These are phyloP conservation scores for Pyricularia sp. DNA, from an alignment of 2,329 filamentous ascomycete species.

Conservation along the genomic window DNA sequence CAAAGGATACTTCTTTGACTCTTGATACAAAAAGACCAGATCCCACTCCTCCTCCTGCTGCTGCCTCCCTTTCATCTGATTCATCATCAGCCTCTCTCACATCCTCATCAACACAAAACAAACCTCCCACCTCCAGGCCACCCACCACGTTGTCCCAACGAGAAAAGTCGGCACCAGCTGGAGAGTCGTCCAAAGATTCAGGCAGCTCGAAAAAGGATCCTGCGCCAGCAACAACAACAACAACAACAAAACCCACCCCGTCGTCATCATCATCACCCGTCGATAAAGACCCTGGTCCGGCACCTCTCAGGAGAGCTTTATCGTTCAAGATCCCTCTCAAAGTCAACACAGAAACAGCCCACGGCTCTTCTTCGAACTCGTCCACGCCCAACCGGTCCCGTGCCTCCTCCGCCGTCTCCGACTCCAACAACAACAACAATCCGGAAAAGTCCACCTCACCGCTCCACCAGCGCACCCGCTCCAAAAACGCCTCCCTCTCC, in stretches of 20 bases:
- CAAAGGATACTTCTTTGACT: background rate
- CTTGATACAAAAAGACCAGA: background rate
- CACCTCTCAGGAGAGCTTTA: conserved; percentile 1
- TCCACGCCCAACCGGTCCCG: background rate
- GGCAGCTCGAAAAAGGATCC: background rate
- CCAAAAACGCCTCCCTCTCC: background rate
- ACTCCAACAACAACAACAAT: background rate
- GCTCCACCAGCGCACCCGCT: background rate
- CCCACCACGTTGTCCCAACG: background rate
- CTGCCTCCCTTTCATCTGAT: background rate
- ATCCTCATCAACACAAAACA: background rate
- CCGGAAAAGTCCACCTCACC: background rate
- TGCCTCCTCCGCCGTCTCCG: background rate
- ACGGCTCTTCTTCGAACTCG: background rate
- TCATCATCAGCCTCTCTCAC: background rate
- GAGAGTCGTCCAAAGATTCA: background rate
- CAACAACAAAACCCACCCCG: background rate
- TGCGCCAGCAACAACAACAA: background rate
- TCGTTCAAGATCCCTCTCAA: conserved; percentile 1
- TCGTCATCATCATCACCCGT: background rate
- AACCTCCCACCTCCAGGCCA: background rate
- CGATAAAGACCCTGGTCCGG: background rate
- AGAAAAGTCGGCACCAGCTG: background rate
- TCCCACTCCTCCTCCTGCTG: background rate
- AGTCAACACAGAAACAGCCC: background rate